Conservation (phyloP, 306 rosid genomes). For the Carpinus fangiana region DNA sequence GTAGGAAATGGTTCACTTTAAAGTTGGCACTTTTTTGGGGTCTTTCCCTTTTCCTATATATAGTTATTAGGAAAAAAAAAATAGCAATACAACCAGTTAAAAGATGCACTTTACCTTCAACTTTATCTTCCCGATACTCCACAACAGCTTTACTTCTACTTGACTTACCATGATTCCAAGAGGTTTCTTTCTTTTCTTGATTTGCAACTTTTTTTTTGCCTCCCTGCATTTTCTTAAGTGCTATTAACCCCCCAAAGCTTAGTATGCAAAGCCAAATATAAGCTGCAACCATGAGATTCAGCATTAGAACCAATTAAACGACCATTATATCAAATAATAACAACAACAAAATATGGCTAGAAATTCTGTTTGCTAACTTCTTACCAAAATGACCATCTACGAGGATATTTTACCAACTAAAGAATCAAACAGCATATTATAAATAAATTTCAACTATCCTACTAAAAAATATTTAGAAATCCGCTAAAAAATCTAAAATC, state of each 20-base stretch:
- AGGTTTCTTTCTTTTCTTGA: slow-evolving; percentile 47
- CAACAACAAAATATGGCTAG: not conserved
- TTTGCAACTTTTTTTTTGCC: slow-evolving; percentile 43
- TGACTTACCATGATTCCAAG: slow-evolving; percentile 57
- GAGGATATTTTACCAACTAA: not conserved
- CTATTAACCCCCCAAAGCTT: slow-evolving; percentile 23
- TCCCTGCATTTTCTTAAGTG: slow-evolving; percentile 52
- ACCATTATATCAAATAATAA: not conserved
- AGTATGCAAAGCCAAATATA: not conserved
- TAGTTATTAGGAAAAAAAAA: too few species aligned
- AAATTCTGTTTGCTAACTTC: not conserved
- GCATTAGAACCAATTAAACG: not conserved
- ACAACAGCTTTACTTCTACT: slow-evolving; percentile 36
- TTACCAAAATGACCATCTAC: not conserved
- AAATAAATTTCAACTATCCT: not conserved
- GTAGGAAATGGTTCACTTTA: too few species aligned
- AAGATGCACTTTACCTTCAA: slow-evolving; percentile 46
- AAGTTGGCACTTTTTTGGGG: too few species aligned
- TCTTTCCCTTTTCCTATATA: too few species aligned
- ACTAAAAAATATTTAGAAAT: not conserved
- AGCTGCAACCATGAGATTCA: not conserved
- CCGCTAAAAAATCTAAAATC: not conserved
- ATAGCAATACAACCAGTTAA: not conserved
- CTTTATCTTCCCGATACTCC: slow-evolving; percentile 60
- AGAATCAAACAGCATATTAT: not conserved